phyloP scores from a whole-genome alignment of 2,329 filamentous ascomycete genomes.

The Ceratocystiopsis sp. region DNA sequence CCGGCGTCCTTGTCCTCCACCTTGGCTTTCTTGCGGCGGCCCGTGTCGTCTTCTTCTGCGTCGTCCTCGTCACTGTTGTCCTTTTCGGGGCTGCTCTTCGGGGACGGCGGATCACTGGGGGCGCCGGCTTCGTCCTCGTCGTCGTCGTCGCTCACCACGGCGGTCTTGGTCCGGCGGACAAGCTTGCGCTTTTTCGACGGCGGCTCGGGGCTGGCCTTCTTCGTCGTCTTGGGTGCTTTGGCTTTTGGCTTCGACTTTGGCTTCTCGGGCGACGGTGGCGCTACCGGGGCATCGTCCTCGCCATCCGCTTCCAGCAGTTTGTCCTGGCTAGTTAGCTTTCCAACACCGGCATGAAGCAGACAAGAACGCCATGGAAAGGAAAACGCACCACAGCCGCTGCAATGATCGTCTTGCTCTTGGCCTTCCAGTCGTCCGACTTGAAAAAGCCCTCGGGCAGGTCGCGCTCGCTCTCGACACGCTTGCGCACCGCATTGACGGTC shows the following conservation, averaged over 20 bases:
- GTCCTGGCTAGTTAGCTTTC: neutral
- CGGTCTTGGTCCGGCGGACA: neutral
- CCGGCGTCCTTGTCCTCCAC: neutral
- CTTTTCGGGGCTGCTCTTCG: slow-evolving; percentile 40
- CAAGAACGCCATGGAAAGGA: neutral
- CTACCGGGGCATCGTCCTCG: slow-evolving; percentile 1
- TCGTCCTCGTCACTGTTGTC: slow-evolving; percentile 5
- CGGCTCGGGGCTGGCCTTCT: slow-evolving; percentile 1
- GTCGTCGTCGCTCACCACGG: neutral
- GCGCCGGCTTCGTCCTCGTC: slow-evolving; percentile 28
- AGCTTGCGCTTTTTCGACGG: neutral
- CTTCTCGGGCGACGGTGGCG: slow-evolving; percentile 3
- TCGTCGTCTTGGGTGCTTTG: slow-evolving; percentile 2
- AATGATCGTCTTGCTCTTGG: slow-evolving; percentile 40
- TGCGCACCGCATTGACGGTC: slow-evolving; percentile 40
- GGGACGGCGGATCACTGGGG: slow-evolving; percentile 55
- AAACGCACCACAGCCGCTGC: slow-evolving; percentile 33
- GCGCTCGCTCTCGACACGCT: slow-evolving; percentile 30
- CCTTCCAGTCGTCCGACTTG: slow-evolving; percentile 33
- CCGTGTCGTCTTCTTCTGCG: neutral
- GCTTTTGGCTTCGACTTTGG: slow-evolving; percentile 10
- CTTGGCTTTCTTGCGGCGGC: neutral
- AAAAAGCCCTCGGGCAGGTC: slow-evolving; percentile 35
- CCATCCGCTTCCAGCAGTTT: slow-evolving; percentile 3
- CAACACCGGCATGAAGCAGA: neutral